These are phyloP conservation scores for Pyropia yezoensis DNA, from an alignment of 23 red algal species.

Conservation along the genomic window DNA sequence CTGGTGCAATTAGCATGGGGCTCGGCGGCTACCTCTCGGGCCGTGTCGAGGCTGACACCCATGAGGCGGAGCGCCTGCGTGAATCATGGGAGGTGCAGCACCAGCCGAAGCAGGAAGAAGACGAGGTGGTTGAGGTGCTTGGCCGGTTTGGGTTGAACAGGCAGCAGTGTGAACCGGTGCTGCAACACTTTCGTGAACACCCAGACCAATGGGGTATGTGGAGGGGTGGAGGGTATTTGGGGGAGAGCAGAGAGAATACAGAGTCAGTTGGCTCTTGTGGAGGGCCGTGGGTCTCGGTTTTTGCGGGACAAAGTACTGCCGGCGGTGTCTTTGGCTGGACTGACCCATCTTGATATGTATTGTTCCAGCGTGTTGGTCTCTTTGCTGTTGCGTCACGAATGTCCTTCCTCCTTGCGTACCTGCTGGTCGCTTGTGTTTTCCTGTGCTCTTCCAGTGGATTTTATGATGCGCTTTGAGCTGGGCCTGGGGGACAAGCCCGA, in stretches of 20 bases:
- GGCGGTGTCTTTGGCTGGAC: too few species aligned
- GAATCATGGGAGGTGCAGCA: constrained; percentile 29
- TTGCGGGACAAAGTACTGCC: too few species aligned
- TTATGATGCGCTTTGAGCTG: constrained; percentile 68
- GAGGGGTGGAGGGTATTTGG: background rate
- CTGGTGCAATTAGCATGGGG: constrained; percentile 30
- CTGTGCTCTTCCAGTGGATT: constrained; percentile 21
- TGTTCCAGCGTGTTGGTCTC: too few species aligned
- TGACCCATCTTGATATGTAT: too few species aligned
- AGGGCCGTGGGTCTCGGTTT: background rate
- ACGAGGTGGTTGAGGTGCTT: constrained; percentile 54
- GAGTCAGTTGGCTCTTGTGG: background rate
- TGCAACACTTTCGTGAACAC: constrained; percentile 35
- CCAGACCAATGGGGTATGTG: background rate
- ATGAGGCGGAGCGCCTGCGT: constrained; percentile 20
- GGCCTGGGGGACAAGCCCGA: constrained; percentile 32
- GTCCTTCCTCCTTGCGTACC: too few species aligned
- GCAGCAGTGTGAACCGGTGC: constrained; percentile 8
- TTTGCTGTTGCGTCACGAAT: too few species aligned
- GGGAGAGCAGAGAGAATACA: background rate
- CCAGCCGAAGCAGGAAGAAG: constrained; percentile 16
- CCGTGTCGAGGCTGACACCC: constrained; percentile 21
- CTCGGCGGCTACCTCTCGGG: constrained; percentile 50
- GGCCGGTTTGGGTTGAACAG: constrained; percentile 18
- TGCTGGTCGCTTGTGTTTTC: too few species aligned